These are phyloP conservation scores for Lipomyces yamadae DNA, from an alignment of 805 yeast species.

Conservation along the genomic window DNA sequence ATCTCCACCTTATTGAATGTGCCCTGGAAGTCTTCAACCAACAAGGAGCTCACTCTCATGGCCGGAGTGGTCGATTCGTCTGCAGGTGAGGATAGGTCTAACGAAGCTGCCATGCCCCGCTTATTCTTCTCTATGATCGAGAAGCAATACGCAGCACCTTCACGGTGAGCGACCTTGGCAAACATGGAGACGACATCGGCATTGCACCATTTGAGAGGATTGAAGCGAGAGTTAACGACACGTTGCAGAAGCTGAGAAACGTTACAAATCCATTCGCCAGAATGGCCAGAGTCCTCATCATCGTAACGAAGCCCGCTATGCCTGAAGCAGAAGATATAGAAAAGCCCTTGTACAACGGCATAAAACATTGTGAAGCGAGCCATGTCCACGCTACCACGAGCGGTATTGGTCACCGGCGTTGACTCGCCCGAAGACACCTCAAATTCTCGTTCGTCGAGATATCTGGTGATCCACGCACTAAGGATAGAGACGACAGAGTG, in stretches of 20 bases:
- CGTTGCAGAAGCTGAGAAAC: conserved; percentile 87
- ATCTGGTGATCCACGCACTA: conserved; percentile 81
- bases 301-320: conserved; percentile 59
- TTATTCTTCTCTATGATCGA: conserved; percentile 90
- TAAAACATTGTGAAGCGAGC: conserved; percentile 87
- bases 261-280: conserved; percentile 70
- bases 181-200: conserved; percentile 92
- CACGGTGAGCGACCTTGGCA: conserved; percentile 88
- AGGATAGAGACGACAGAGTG: conserved; percentile 81
- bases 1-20: conserved; percentile 10
- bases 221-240: conserved; percentile 82
- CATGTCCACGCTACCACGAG: conserved; percentile 57
- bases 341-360: conserved; percentile 85
- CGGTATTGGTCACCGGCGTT: not conserved
- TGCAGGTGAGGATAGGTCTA: conserved; percentile 5
- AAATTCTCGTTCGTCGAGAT: conserved; percentile 79
- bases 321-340: conserved; percentile 91
- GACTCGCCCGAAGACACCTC: conserved; percentile 59
- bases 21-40: conserved; percentile 4
- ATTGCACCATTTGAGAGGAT: conserved; percentile 90
- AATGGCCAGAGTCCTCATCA: conserved; percentile 28
- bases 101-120: conserved; percentile 50
- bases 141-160: conserved; percentile 90
- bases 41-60: not conserved
- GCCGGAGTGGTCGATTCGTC: conserved; percentile 3